These are phyloP conservation scores for Aeminium ludgeri DNA, from an alignment of 495 filamentous ascomycete genomes.

Conservation along the genomic window DNA sequence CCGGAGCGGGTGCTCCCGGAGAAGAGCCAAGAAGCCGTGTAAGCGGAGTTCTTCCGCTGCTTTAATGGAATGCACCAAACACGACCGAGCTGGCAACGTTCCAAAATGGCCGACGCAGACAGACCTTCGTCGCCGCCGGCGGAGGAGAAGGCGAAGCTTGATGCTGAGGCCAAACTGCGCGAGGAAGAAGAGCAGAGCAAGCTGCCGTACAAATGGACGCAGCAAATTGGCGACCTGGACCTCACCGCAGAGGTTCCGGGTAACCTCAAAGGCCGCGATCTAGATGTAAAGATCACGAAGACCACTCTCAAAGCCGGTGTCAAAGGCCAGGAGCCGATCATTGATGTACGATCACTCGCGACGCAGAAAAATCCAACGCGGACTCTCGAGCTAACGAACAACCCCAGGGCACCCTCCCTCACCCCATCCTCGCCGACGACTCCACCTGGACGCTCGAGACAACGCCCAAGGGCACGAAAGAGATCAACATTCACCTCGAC, in stretches of 20 bases:
- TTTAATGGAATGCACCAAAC: conserved; percentile 1
- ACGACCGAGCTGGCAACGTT: neutral
- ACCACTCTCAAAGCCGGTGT: conserved; percentile 61
- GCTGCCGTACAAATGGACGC: conserved; percentile 93
- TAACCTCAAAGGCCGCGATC: conserved; percentile 68
- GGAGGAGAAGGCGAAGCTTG: conserved; percentile 43
- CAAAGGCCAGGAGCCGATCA: conserved; percentile 74
- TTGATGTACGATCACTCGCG: conserved; percentile 66
- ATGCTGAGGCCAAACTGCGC: conserved; percentile 42
- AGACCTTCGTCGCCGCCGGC: conserved; percentile 21
- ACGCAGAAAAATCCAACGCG: too few relatives aligned
- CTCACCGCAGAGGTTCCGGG: conserved; percentile 57
- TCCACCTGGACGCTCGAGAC: conserved; percentile 85
- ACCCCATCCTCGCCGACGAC: conserved; percentile 66
- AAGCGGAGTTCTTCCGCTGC: conserved; percentile 10
- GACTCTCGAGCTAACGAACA: conserved; percentile 5
- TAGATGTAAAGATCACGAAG: conserved; percentile 70
- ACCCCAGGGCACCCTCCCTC: conserved; percentile 62
- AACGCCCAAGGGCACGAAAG: conserved; percentile 45
- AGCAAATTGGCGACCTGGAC: conserved; percentile 86
- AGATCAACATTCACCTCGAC: conserved; percentile 80
- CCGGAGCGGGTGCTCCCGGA: too few relatives aligned
- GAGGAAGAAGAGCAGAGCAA: conserved; percentile 78
- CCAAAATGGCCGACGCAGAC: conserved; percentile 10
- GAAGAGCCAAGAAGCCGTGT: too few relatives aligned